Conservation (phyloP, 2,329 filamentous ascomycete genomes). For the Fonsecaea pedrosoi region DNA sequence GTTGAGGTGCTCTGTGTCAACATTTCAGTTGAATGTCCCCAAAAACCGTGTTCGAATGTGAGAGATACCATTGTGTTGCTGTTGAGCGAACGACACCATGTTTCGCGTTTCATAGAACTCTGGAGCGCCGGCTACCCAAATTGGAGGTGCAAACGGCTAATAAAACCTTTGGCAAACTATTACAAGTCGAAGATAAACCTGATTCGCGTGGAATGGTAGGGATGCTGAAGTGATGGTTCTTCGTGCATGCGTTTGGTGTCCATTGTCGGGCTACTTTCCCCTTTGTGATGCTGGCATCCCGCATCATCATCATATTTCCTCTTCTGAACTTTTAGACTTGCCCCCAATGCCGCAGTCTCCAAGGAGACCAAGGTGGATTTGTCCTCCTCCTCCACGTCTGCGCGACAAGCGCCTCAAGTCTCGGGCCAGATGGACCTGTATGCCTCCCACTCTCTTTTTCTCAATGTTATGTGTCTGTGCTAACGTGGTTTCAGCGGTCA, state of each 20-base stretch:
- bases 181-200: too few species aligned
- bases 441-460: not conserved
- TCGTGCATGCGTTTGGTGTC: too few species aligned
- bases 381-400: conserved; percentile 1
- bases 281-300: not conserved
- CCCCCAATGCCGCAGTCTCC: not conserved
- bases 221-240: too few species aligned
- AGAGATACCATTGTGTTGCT: too few species aligned
- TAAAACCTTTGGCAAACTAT: too few species aligned
- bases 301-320: conserved; percentile 11
- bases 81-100: not conserved
- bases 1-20: not conserved
- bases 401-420: conserved; percentile 11
- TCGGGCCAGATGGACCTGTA: conserved; percentile 35
- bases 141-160: too few species aligned
- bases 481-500: conserved; percentile 28
- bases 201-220: too few species aligned
- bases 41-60: too few species aligned
- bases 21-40: not conserved
- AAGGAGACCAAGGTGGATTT: conserved; percentile 6
- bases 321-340: not conserved
- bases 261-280: too few species aligned
- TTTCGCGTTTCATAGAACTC: too few species aligned
- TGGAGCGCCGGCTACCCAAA: too few species aligned
- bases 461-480: not conserved